Percentiles rank a stretch among this genome's conserved stretches.
phyloP scores from a whole-genome alignment of 345 rosid genomes.

The Boechera divaricarpa region DNA sequence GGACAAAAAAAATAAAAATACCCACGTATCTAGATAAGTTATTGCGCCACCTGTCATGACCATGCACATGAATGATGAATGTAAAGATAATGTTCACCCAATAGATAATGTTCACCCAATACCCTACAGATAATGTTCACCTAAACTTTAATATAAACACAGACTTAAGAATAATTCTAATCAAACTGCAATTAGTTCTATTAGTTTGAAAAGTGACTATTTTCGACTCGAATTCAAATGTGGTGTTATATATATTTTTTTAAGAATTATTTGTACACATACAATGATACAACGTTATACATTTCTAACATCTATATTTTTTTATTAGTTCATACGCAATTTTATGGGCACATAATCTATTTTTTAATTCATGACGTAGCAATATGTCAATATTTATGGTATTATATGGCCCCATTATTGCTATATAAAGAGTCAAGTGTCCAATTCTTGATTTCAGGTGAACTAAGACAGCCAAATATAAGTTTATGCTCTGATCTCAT shows the following conservation, averaged over 20 bases:
- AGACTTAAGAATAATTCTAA: neutral
- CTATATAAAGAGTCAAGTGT: neutral
- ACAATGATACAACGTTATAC: neutral
- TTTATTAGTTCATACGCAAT: too few species aligned
- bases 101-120: too few species aligned
- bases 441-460: neutral
- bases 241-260: too few species aligned
- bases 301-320: too few species aligned
- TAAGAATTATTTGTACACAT: neutral
- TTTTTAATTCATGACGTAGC: neutral
- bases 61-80: too few species aligned
- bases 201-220: neutral
- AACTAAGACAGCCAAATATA: constrained; percentile 21
- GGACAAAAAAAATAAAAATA: too few species aligned
- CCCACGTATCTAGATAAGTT: too few species aligned
- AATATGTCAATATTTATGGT: neutral
- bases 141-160: neutral
- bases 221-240: neutral
- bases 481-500: constrained; percentile 17
- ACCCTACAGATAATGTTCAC: too few species aligned
- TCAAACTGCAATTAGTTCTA: neutral
- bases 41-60: too few species aligned
- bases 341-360: too few species aligned
- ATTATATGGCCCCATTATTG: neutral
- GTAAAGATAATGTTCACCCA: too few species aligned